These are phyloP conservation scores for Paecilomyces niveus DNA, from an alignment of 2,329 filamentous ascomycete genomes.

Conservation along the genomic window DNA sequence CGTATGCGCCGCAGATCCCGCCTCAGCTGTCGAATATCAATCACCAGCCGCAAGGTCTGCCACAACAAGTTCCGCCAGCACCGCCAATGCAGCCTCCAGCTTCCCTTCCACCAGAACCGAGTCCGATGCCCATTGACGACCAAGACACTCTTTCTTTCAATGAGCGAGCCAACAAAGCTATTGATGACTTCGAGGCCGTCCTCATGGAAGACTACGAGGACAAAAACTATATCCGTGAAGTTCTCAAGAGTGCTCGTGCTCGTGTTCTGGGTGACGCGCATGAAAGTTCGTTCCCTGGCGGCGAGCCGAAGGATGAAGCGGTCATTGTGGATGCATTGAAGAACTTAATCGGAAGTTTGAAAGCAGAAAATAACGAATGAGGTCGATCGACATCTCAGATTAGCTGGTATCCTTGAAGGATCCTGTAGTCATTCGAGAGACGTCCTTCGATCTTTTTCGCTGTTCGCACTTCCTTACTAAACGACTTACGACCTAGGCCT, in stretches of 20 bases:
- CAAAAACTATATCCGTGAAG: conserved; percentile 39
- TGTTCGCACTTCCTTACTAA: conserved; percentile 5
- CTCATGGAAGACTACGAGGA: conserved; percentile 40
- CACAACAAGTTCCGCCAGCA: conserved; percentile 4
- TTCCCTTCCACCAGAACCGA: conserved; percentile 13
- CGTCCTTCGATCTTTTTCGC: neutral
- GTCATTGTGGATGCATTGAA: conserved; percentile 35
- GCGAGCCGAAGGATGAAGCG: conserved; percentile 37
- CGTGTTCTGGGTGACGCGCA: conserved; percentile 32
- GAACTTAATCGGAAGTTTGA: conserved; percentile 33
- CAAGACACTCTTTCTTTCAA: conserved; percentile 30
- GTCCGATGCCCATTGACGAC: conserved; percentile 12
- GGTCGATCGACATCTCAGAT: neutral
- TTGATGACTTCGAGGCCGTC: conserved; percentile 38
- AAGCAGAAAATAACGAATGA: conserved; percentile 19
- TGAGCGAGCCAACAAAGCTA: conserved; percentile 36
- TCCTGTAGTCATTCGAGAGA: neutral
- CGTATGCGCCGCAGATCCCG: conserved; percentile 14
- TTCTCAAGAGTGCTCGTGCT: conserved; percentile 36
- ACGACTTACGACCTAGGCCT: conserved; percentile 12
- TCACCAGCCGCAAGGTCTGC: conserved; percentile 11
- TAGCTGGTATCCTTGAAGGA: neutral
- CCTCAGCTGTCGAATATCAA: conserved; percentile 14
- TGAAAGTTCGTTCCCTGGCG: conserved; percentile 36
- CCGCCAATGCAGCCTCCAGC: conserved; percentile 10